Conservation (phyloP, 768 basidiomycete genomes). For the Trametes punicea region DNA sequence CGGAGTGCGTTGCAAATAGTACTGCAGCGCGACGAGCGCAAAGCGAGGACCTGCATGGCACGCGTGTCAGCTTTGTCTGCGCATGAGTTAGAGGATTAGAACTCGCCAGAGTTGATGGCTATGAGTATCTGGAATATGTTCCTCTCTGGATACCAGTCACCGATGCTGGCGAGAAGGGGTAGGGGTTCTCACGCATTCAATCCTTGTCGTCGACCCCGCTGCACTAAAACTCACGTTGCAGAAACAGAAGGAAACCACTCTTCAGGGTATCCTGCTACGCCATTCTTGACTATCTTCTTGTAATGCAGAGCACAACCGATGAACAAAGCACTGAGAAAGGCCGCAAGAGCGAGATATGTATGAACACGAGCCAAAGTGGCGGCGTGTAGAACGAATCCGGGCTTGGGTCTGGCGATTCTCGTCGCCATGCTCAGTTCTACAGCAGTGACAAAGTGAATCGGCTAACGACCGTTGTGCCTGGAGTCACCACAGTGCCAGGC, state of each 20-base stretch:
- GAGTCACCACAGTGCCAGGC: no score
- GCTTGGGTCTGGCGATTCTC: neutral
- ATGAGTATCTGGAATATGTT: constrained; percentile 86
- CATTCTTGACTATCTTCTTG: constrained; percentile 82
- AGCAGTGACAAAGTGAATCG: no score
- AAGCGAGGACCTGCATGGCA: constrained; percentile 65
- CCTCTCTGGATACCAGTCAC: constrained; percentile 88
- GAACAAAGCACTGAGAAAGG: constrained; percentile 62
- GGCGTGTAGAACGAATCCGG: constrained; percentile 17
- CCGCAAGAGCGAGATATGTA: constrained; percentile 59
- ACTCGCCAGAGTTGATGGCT: constrained; percentile 71
- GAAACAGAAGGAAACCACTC: constrained; percentile 94
- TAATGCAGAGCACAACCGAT: constrained; percentile 73
- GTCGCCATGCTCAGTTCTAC: no score
- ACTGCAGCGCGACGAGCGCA: constrained; percentile 59
- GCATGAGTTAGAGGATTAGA: neutral
- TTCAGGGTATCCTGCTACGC: constrained; percentile 74
- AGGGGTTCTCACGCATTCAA: neutral
- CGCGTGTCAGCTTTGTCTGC: neutral
- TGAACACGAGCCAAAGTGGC: constrained; percentile 54
- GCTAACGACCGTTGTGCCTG: no score
- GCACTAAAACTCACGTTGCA: constrained; percentile 53
- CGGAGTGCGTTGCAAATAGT: constrained; percentile 49
- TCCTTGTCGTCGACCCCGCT: neutral
- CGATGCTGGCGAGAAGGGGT: constrained; percentile 67